phyloP scores from a whole-genome alignment of 495 filamentous ascomycete species.

The Penicillium taxi region DNA sequence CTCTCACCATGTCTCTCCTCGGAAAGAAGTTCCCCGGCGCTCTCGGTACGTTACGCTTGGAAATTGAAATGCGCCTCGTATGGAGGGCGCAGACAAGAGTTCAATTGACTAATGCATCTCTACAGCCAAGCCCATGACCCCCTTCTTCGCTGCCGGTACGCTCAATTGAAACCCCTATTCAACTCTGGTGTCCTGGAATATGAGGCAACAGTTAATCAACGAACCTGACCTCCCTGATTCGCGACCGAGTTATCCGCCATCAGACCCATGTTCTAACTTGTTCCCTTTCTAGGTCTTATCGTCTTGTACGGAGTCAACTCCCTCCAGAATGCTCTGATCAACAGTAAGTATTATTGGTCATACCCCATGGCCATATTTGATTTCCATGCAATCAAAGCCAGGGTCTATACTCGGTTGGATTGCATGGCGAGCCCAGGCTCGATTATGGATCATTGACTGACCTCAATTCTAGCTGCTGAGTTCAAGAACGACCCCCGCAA shows the following conservation, averaged over 20 bases:
- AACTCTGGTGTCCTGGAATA: not conserved
- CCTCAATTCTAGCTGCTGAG: constrained; percentile 58
- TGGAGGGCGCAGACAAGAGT: constrained; percentile 1
- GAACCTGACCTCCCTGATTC: not conserved
- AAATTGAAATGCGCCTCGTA: not conserved
- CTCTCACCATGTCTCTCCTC: constrained; percentile 71
- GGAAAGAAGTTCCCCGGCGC: constrained; percentile 90
- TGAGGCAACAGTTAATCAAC: too few relatives aligned
- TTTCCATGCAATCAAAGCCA: constrained; percentile 1
- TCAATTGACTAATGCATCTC: constrained; percentile 26
- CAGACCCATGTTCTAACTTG: constrained; percentile 25
- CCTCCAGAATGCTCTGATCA: constrained; percentile 57
- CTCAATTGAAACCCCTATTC: constrained; percentile 5
- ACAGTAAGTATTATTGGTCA: too few relatives aligned
- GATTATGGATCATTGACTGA: constrained; percentile 1
- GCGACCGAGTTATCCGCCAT: constrained; percentile 2
- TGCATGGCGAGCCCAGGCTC: not conserved
- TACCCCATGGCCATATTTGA: too few relatives aligned
- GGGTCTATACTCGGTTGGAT: too few relatives aligned
- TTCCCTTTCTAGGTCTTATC: constrained; percentile 53
- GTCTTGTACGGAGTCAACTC: constrained; percentile 85
- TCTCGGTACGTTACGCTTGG: constrained; percentile 58
- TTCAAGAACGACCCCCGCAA: constrained; percentile 96
- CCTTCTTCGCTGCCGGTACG: constrained; percentile 94
- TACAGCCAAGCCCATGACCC: constrained; percentile 76